Evolutionary conservation across 2,329 filamentous ascomycete species (phyloP), one percentile per base, ranked within the genome.

Genomic region (Parastagonospora nodorum): DNA sequence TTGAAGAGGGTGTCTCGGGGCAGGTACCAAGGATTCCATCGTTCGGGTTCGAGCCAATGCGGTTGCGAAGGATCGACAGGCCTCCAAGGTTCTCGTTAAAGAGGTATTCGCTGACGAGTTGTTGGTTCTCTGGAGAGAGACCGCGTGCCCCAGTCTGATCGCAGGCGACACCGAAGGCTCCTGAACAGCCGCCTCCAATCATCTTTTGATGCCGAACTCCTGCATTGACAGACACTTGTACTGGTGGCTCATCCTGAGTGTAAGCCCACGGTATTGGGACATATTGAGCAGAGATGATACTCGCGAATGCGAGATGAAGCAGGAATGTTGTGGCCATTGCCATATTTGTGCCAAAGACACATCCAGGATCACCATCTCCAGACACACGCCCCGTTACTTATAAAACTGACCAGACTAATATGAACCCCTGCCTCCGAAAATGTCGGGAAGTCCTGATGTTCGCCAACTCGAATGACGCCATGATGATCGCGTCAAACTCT

Each of bases 81-180:
- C 75, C 75, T 4, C 75, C 75, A 0, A 75, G 71, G 1, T 68
- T 69, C 4, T 72, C 75, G n/a, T 63, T 69, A 64, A 78, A 77
- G 24, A 78, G 68, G 10, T 75, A 63, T 55, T 78, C 75, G 8
- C 77, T 62, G 2, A 74, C 65, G 45, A 69, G 58, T 10, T 69
- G 66, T 59, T 74, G 74, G 55, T 74, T 73, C 14, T 50, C 60
- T 56, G 69, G 52, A 3, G 70, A 54, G 6, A 72, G 50, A 6
- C 50, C 50, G 14, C 12, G 42, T 10, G 42, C 41, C 27, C 50
- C 50, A 8, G 50, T 53, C 9, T 53, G 46, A 11, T 53, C 50
- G 28, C 50, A 53, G 31, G 50, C 50, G 5, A 52, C 50, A 15
- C 41, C 36, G 14, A 52, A 52, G 15, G 50, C 50, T 49, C 50